Base-by-base conservation (phyloP, 106 monocot species). In the Dioscorea alata region DNA sequence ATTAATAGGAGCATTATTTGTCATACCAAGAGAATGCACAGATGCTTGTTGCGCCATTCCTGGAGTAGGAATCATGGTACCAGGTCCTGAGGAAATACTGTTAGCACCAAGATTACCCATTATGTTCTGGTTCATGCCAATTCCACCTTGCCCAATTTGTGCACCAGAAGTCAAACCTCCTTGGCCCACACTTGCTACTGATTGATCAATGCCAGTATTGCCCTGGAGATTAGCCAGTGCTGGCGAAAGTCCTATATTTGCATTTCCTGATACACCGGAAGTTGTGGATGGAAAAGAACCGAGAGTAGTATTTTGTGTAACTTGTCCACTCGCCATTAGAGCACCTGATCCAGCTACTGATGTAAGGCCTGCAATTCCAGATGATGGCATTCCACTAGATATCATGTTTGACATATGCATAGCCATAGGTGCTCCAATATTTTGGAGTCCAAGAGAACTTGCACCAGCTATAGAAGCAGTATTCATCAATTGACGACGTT, bases 371-470 rank as follows among this genome's bases (percentile, higher is more conserved):
- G 88, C 53, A 28, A 86, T 67, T 32, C 65, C 78, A 74, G 83
- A 78, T 68, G 92, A 83, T 49, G 73, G 32, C 91, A 91, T 84
- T 75, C 89, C 89, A 82, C 79, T 87, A 32, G 92, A 86, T 61
- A 97, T 89, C 86, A 97, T 82, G 64, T 85, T 97, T 25, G 96
- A 86, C 92, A 96, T 86, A 60, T 96, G 95, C 75, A 86, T 77
- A 63, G 88, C 84, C 79, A 95, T 88, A 17, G 85, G 80, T 28
- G 64, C 78, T 21, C 84, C 87, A 57, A 91, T 87, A 23, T 76
- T 71, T 68, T 77, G 84, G 69, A 90, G 79, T 48, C 85, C 88
- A 54, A 88, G 82, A 51, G 95, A 75, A 66, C 52, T 80, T 64
- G 78, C 83, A 52, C 85, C 86, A 32, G 76, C 54, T 49, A 82